A percentile compares a stretch with the other conserved stretches of the same genome.
Evolutionary conservation across 768 basidiomycete genomes (phyloP).

Genomic region (Collybiopsis luxurians): DNA sequence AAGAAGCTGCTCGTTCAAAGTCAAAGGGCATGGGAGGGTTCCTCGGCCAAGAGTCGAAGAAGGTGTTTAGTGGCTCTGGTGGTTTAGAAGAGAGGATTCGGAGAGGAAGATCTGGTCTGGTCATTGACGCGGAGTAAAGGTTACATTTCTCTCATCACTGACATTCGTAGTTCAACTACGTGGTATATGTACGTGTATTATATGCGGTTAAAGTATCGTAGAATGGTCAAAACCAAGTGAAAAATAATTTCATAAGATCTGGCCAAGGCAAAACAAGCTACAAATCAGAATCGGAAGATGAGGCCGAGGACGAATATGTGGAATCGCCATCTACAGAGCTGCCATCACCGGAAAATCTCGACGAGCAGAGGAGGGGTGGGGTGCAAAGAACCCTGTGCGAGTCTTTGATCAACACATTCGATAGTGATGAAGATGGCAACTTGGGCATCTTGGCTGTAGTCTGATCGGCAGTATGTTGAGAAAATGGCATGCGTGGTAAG

Average conservation of each 20-base stretch:
- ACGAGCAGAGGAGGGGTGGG: constrained; percentile 5
- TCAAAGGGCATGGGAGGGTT: constrained; percentile 81
- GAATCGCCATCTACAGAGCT: constrained; percentile 6
- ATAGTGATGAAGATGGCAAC: background rate
- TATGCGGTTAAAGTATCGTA: background rate
- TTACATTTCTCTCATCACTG: background rate
- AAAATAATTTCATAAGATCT: background rate
- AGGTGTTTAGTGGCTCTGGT: constrained; percentile 75
- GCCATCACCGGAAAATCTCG: background rate
- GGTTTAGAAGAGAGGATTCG: constrained; percentile 77
- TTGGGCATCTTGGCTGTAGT: background rate
- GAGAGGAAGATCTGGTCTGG: constrained; percentile 69
- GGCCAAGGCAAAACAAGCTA: too few species aligned
- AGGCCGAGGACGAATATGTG: constrained; percentile 8
- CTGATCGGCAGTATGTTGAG: background rate
- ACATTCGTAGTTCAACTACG: too few species aligned
- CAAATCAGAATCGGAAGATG: constrained; percentile 5
- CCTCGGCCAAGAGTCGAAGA: constrained; percentile 80
- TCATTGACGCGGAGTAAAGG: constrained; percentile 57
- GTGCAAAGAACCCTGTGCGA: background rate
- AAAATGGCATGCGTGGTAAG: background rate
- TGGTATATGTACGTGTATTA: background rate
- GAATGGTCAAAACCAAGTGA: background rate
- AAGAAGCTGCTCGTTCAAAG: constrained; percentile 64
- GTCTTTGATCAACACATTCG: background rate